These are phyloP conservation scores for Bacidia rubella DNA, from an alignment of 495 filamentous ascomycete species.

Conservation along the genomic window DNA sequence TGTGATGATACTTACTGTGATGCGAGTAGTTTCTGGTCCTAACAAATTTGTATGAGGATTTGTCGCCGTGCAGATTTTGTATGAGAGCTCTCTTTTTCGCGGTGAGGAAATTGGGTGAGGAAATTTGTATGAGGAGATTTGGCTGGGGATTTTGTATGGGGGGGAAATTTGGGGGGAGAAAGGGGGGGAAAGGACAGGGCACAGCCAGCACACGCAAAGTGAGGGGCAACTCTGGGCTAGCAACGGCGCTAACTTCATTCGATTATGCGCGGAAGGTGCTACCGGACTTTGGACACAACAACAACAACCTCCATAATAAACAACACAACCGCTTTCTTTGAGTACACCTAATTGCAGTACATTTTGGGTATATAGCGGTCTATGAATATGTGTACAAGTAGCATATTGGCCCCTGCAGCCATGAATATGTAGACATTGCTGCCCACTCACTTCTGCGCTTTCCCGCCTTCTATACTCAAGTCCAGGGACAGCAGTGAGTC, in stretches of 20 bases:
- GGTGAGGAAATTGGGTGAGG: conserved; percentile 43
- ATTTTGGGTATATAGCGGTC: too few species aligned
- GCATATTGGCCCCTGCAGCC: too few species aligned
- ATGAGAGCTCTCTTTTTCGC: conserved; percentile 44
- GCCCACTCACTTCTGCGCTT: conserved; percentile 6
- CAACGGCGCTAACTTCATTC: neutral
- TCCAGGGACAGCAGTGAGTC: conserved; percentile 39
- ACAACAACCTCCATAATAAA: neutral
- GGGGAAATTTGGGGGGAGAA: neutral
- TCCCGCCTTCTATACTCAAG: conserved; percentile 29
- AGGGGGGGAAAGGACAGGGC: too few species aligned
- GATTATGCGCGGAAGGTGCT: neutral
- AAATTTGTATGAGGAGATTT: conserved; percentile 39
- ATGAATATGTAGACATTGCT: neutral
- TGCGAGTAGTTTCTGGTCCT: conserved; percentile 14
- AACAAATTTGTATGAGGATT: conserved; percentile 22
- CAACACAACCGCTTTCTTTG: neutral
- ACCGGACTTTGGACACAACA: neutral
- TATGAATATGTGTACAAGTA: too few species aligned
- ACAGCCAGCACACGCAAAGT: neutral
- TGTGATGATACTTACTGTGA: conserved; percentile 23
- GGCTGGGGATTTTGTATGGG: conserved; percentile 17
- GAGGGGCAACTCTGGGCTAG: neutral
- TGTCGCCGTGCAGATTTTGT: conserved; percentile 26
- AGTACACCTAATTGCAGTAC: too few species aligned